Base-by-base conservation (phyloP, 257 asterid genomes). In the Vinca minor region DNA sequence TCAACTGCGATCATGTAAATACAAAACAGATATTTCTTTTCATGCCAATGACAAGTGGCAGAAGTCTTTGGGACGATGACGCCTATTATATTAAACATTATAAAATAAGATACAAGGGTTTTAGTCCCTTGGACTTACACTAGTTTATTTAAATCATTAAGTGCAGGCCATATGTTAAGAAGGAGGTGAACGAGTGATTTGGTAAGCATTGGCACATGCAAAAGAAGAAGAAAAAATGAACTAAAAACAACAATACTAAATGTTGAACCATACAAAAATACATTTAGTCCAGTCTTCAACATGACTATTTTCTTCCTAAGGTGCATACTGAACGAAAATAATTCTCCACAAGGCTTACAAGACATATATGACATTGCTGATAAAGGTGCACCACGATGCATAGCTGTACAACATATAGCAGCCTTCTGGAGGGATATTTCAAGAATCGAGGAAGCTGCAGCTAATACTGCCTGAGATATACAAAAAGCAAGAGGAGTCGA, bases 321-420 rank as follows among this genome's bases (percentile, higher is more conserved):
- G 25, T 4, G 1, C 62, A 56, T 31, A 25, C 62, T 14, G 3
- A 56, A 56, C 25, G 54, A 55, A 36, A n/a, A 39, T 10, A 45
- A 49, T 58, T 18, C 39, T 48, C 26, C 42, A 26, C 45, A 55
- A 73, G 66, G 69, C 96, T 85, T 78, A 89, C 96, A 74, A 66
- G 83, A 83, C 84, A 87, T 78, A 76, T 80, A 87, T 62, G 97
- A 85, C 95, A 89, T 83, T 58, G 97, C 94, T 67, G 95, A 83
- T 67, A 87, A 78, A 67, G 95, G 94, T 64, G 97, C 94, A 74
- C 89, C 97, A 73, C 95, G 97, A 73, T 90, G 97, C 88, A 85
- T 79, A 69, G 95, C 97, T 56, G 95, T 87, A 76, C 90, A 87
- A 69, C 89, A 90, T 69, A 87, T 84, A 56, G 92, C 92, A 11